Base-by-base conservation (phyloP, 306 rosid species). In the Quercus engelmannii region DNA sequence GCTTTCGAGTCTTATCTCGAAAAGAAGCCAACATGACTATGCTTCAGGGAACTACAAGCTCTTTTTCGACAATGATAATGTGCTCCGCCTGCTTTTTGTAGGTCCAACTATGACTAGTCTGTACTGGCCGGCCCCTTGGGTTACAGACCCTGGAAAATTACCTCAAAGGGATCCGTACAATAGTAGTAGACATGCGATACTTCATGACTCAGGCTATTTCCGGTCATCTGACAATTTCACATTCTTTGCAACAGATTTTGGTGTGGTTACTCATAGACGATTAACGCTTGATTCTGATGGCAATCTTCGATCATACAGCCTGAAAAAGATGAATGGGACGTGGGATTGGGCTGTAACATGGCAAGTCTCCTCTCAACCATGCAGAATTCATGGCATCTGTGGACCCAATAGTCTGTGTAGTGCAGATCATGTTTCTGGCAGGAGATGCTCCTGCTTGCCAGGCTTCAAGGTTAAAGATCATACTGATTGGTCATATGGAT, bases 331-430 rank as follows among this genome's bases (percentile, higher is more conserved):
- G 3, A 26, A 20, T 2, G 78, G 46, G 14, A 79, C 0, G 1
- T 90, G 92, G 90, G 79, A 67, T 4, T 26, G 68, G 68, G 68
- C 14, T 7, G 87, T 90, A 6, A 20, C 88, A 13, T 88, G 89
- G 91, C 88, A 84, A 55, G 85, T 90, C 23, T 3, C 73, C 69
- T 0, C 58, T 0, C 33, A 81, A 5, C 76, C 94, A 0, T 87
- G 97, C 64, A 33, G 2, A 3, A 58, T 90, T 81, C 91, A 88
- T 67, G 97, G 94, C 3, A 5, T 87, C 6, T 90, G 93, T 46
- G 93, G 93, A 3, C 71, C 76, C 46, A 90, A 86, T 57, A 87
- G 91, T 71, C 28, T 86, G 77, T 80, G 84, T 6, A 67, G 75
- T 43, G 56, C 68, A 17, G 72, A 74, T 51, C 84, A 78, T 26